Percentiles rank a stretch among this genome's conserved stretches.
These are phyloP conservation scores for Cairneyella variabilis DNA, from an alignment of 495 filamentous ascomycete species.

Conservation along the genomic window DNA sequence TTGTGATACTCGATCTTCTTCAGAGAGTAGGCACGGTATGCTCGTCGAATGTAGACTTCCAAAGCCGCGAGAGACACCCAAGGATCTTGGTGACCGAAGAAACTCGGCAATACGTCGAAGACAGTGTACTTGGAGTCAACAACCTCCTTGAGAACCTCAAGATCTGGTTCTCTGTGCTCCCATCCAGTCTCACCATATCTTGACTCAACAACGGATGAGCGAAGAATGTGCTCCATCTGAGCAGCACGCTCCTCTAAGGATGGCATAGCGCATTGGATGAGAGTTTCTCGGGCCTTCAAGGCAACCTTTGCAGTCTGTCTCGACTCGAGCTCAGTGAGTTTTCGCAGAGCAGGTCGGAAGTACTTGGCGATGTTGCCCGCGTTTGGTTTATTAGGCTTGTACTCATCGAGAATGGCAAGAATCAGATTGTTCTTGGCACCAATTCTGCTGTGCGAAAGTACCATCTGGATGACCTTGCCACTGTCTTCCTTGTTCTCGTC, in stretches of 20 bases:
- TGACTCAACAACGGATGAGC: slow-evolving; percentile 94
- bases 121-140: slow-evolving; percentile 98
- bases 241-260: slow-evolving; percentile 90
- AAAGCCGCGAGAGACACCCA: slow-evolving; percentile 94
- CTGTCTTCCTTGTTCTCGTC: slow-evolving; percentile 96
- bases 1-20: slow-evolving; percentile 85
- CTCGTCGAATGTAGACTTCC: slow-evolving; percentile 93
- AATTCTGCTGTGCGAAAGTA: slow-evolving; percentile 89
- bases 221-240: slow-evolving; percentile 98
- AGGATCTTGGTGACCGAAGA: slow-evolving; percentile 89
- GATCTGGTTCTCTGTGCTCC: slow-evolving; percentile 89
- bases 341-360: slow-evolving; percentile 78
- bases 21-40: slow-evolving; percentile 91
- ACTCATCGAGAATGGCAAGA: slow-evolving; percentile 87
- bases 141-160: slow-evolving; percentile 89
- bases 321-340: slow-evolving; percentile 87
- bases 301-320: slow-evolving; percentile 91
- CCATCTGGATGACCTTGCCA: slow-evolving; percentile 73
- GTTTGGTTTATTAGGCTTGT: slow-evolving; percentile 89
- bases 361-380: slow-evolving; percentile 83
- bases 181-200: slow-evolving; percentile 95
- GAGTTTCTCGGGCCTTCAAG: slow-evolving; percentile 91
- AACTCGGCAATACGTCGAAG: slow-evolving; percentile 89
- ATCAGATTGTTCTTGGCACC: slow-evolving; percentile 93
- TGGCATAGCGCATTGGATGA: slow-evolving; percentile 94